Evolutionary conservation across 2,329 filamentous ascomycete genomes (phyloP), one percentile per base, ranked within the genome.

Genomic region (Alternaria triticina): DNA sequence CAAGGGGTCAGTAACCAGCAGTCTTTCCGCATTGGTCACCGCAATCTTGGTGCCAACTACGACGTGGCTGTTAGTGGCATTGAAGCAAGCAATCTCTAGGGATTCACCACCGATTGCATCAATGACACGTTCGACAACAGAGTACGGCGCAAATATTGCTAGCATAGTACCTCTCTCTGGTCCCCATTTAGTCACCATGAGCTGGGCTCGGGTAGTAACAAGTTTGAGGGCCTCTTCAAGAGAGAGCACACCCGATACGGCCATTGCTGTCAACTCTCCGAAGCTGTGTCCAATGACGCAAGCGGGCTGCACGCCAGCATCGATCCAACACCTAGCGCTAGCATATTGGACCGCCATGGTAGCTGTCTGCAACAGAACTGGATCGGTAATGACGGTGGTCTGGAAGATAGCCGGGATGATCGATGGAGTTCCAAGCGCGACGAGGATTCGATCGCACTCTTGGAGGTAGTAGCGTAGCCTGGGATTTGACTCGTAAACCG

Each of bases 61-160:
- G 0, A 81, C 82, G 66, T 83, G 82, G 61, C 76, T 83, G 5
- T 62, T 67, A 0, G 81, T 81, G 0, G 54, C 64, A 49, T 72
- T 76, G 68, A 62, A 78, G 67, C 85, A 87, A 0, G 86, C 85
- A 36, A 87, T 82, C 28, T 58, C 56, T 10, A 59, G 45, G 6
- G 27, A 36, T 10, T 61, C 11, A 7, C 27, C 30, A 6, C 54
- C 55, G 13, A 66, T 44, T 8, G 45, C 36, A 27, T 57, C 20
- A 23, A 62, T 23, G 36, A 64, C 54, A 12, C 50, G 40, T 54
- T 54, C 45, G 11, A 61, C 47, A n/a, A 66, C 30, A 40, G 51
- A 25, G n/a, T 51, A 17, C 9, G 50, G 40, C 12, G 60, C 56
- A 33, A 51, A 55, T 13, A 71, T 43, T 1, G 72, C 67, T 9